Conservation (phyloP, 768 basidiomycete species). For the Tricholoma furcatifolium region DNA sequence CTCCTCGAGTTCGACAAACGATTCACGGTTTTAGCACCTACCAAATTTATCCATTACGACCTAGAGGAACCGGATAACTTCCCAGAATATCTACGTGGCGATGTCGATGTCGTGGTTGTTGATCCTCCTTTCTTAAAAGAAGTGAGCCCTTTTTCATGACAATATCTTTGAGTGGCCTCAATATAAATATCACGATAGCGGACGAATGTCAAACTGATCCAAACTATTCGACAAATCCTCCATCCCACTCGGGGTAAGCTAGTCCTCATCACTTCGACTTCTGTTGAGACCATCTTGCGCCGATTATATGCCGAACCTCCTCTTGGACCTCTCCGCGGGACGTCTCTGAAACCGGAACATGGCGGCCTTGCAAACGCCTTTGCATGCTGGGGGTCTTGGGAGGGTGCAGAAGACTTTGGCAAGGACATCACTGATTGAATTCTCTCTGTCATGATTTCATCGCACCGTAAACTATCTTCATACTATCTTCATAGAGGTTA, state of each 20-base stretch:
- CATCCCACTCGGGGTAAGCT: slow-evolving; percentile 35
- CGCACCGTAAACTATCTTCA: too few relatives aligned
- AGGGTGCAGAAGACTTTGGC: slow-evolving; percentile 35
- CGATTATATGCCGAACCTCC: slow-evolving; percentile 36
- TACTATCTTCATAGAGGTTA: too few relatives aligned
- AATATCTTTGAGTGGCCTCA: not conserved
- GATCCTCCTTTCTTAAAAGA: slow-evolving; percentile 50
- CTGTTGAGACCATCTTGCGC: slow-evolving; percentile 31
- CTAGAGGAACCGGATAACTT: slow-evolving; percentile 41
- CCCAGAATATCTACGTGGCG: slow-evolving; percentile 29
- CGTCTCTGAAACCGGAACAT: slow-evolving; percentile 32
- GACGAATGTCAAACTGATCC: slow-evolving; percentile 37
- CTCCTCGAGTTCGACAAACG: slow-evolving; percentile 44
- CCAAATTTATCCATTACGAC: slow-evolving; percentile 41
- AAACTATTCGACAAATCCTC: slow-evolving; percentile 39
- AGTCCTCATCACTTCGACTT: slow-evolving; percentile 39
- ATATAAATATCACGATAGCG: slow-evolving; percentile 23
- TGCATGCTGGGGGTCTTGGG: slow-evolving; percentile 43
- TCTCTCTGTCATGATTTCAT: too few relatives aligned
- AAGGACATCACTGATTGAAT: slow-evolving; percentile 1
- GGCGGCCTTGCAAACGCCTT: slow-evolving; percentile 41
- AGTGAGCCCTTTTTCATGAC: slow-evolving; percentile 25
- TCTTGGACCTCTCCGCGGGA: slow-evolving; percentile 35
- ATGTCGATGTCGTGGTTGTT: slow-evolving; percentile 37
- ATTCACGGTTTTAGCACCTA: slow-evolving; percentile 38